phyloP scores from a whole-genome alignment of 805 yeast genomes.

The Hemisphaericaspora nanyangensis region DNA sequence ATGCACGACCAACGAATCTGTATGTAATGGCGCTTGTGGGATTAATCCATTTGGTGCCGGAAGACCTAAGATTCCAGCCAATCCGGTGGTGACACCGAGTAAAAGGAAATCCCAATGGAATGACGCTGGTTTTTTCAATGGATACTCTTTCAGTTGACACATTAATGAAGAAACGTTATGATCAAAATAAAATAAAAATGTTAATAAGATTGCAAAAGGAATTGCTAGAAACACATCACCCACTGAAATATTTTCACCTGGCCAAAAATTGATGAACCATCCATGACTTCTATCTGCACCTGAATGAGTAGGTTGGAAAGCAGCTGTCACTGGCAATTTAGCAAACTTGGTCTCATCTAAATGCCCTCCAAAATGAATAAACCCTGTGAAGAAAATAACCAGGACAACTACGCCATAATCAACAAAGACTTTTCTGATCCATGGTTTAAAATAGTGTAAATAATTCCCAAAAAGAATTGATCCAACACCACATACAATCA shows the following conservation, averaged over 20 bases:
- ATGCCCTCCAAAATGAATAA: slow-evolving; percentile 85
- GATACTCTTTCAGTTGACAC: slow-evolving; percentile 82
- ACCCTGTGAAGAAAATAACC: slow-evolving; percentile 89
- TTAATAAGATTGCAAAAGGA: slow-evolving; percentile 86
- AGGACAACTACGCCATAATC: slow-evolving; percentile 85
- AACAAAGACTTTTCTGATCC: slow-evolving; percentile 63
- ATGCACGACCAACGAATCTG: slow-evolving; percentile 66
- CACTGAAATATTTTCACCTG: slow-evolving; percentile 48
- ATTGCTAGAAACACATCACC: slow-evolving; percentile 82
- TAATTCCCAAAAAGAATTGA: slow-evolving; percentile 54
- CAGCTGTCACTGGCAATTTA: slow-evolving; percentile 61
- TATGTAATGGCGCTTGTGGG: slow-evolving; percentile 96
- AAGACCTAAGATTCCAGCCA: slow-evolving; percentile 82
- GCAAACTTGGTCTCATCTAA: slow-evolving; percentile 55
- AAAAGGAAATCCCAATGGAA: slow-evolving; percentile 92
- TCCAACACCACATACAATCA: slow-evolving; percentile 73
- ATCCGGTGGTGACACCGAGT: slow-evolving; percentile 81
- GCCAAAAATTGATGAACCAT: slow-evolving; percentile 82
- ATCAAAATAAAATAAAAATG: slow-evolving; percentile 87
- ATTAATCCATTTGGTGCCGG: slow-evolving; percentile 97
- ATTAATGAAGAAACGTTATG: slow-evolving; percentile 92
- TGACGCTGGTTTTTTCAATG: slow-evolving; percentile 78
- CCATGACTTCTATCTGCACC: slow-evolving; percentile 46
- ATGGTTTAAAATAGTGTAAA: slow-evolving; percentile 58
- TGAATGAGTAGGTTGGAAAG: slow-evolving; percentile 68